A percentile compares a stretch with the other conserved stretches of the same genome.
phyloP scores from a whole-genome alignment of 371 early-diverging fungal species.

The Mucor circinelloides region DNA sequence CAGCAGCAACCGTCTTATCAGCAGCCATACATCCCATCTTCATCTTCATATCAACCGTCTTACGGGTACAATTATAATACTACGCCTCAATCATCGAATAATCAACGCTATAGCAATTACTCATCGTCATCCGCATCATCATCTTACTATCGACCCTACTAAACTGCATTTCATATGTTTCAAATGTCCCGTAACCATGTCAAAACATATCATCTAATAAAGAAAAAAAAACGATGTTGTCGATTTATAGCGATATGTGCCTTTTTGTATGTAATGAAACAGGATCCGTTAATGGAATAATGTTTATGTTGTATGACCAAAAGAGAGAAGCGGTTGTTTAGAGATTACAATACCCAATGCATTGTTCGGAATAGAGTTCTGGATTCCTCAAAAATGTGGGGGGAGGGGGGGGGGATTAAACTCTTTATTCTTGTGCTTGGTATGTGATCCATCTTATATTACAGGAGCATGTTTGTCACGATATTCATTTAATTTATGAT shows the following conservation, averaged over 20 bases:
- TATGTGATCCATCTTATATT: not conserved
- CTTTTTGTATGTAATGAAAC: not conserved
- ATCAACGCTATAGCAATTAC: not conserved
- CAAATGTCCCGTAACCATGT: not conserved
- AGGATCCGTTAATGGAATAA: not conserved
- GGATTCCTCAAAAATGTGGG: not conserved
- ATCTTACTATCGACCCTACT: slow-evolving; percentile 4
- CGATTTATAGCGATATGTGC: too few relatives aligned
- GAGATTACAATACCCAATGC: not conserved
- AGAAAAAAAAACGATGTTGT: not conserved
- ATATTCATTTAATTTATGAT: not conserved
- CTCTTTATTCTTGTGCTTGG: not conserved
- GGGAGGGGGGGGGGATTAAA: not conserved
- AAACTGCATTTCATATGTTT: not conserved
- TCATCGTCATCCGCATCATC: not conserved
- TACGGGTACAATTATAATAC: not conserved
- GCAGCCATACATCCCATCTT: not conserved
- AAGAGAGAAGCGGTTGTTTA: not conserved
- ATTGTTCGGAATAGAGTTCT: not conserved
- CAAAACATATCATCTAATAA: not conserved
- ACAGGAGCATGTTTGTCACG: not conserved
- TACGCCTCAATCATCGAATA: not conserved
- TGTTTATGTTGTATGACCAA: not conserved
- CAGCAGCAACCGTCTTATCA: not conserved
- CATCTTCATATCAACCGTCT: not conserved